A percentile compares a stretch with the other conserved stretches of the same genome.
These are phyloP conservation scores for Rhizopus arrhizus DNA, from an alignment of 371 early-diverging fungal genomes.

Conservation along the genomic window DNA sequence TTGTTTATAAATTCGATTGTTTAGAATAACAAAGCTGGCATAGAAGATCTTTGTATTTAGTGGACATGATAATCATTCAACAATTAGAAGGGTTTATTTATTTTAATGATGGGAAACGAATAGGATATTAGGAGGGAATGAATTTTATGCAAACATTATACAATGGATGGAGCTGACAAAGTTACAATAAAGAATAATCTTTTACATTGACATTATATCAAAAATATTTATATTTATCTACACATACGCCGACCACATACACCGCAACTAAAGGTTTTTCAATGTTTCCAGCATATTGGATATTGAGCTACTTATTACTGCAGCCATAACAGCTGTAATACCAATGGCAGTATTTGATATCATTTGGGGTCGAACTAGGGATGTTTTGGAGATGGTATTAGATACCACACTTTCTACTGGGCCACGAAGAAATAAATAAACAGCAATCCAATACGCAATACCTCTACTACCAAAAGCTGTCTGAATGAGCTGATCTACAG, in stretches of 20 bases:
- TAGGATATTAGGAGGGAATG: no score
- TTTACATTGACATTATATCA: no score
- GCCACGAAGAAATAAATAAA: slow-evolving; percentile 23
- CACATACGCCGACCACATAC: slow-evolving; percentile 16
- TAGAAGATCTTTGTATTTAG: no score
- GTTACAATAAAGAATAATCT: no score
- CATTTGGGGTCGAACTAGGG: neutral
- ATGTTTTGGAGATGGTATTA: neutral
- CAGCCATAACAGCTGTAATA: slow-evolving; percentile 20
- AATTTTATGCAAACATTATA: no score
- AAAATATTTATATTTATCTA: no score
- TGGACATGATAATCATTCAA: no score
- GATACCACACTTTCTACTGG: slow-evolving; percentile 19
- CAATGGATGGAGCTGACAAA: no score
- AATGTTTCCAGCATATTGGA: slow-evolving; percentile 13
- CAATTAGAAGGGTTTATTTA: no score
- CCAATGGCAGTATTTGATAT: slow-evolving; percentile 14
- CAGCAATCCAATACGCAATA: slow-evolving; percentile 13
- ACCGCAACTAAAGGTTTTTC: neutral
- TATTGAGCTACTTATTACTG: slow-evolving; percentile 10
- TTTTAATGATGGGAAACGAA: no score
- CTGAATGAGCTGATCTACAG: slow-evolving; percentile 4
- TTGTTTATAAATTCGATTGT: no score
- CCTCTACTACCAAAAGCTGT: slow-evolving; percentile 14
- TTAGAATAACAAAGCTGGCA: no score